Percentiles rank a stretch among this genome's conserved stretches.
phyloP scores from a whole-genome alignment of 2,329 filamentous ascomycete species.

The Colletotrichum sojae region DNA sequence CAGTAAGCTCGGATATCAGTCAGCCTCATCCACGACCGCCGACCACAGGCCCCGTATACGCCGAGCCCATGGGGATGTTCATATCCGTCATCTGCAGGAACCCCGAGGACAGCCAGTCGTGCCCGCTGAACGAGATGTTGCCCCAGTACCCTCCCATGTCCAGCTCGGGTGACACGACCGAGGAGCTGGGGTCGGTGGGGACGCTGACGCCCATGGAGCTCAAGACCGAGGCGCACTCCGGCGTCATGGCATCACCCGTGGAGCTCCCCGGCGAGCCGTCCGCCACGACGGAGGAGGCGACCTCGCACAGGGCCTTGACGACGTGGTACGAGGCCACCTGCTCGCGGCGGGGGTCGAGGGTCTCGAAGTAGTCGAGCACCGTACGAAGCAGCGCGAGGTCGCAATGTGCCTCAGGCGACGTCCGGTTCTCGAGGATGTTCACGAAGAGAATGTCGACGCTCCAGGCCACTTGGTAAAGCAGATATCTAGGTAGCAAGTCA shows the following conservation, averaged over 20 bases:
- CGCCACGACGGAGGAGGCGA: not conserved
- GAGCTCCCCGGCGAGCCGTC: not conserved
- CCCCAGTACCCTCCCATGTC: not conserved
- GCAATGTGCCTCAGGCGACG: not conserved
- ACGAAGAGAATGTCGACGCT: slow-evolving; percentile 20
- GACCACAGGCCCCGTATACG: not conserved
- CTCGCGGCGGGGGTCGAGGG: not conserved
- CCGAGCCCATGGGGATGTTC: not conserved
- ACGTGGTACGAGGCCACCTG: slow-evolving; percentile 7
- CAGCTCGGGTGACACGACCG: not conserved
- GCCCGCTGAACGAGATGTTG: slow-evolving; percentile 8
- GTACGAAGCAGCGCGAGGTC: slow-evolving; percentile 6
- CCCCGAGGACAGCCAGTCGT: slow-evolving; percentile 16
- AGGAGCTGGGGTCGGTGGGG: not conserved
- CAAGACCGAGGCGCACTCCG: not conserved
- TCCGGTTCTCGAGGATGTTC: slow-evolving; percentile 8
- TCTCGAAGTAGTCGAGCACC: slow-evolving; percentile 7
- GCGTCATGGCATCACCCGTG: not conserved
- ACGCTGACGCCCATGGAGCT: not conserved
- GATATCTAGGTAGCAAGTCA: not conserved
- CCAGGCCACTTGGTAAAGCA: slow-evolving; percentile 22
- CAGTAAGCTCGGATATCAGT: too few relatives aligned
- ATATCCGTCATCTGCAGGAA: slow-evolving; percentile 24
- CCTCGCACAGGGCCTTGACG: slow-evolving; percentile 9
- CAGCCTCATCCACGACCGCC: not conserved